Percentiles rank a stretch among this genome's conserved stretches.
phyloP scores from a whole-genome alignment of 768 basidiomycete species.

The Kondoa subrosea region DNA sequence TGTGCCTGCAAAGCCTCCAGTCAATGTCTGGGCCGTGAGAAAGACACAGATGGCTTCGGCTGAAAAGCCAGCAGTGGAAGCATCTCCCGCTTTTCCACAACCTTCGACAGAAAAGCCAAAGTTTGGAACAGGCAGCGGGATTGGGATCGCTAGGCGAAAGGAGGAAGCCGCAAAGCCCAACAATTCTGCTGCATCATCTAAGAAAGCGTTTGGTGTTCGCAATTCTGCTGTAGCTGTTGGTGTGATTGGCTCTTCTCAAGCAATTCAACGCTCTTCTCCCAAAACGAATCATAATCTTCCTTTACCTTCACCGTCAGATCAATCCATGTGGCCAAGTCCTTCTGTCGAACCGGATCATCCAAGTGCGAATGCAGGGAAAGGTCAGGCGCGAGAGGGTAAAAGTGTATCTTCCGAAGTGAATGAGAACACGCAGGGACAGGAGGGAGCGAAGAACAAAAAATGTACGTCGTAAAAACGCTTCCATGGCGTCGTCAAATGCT shows the following conservation, averaged over 20 bases:
- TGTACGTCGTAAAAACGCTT: neutral
- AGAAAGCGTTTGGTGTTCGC: neutral
- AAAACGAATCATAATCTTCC: neutral
- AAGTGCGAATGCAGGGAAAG: neutral
- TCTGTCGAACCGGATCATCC: neutral
- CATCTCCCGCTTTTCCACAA: neutral
- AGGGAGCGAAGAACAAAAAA: neutral
- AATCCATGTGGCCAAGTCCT: neutral
- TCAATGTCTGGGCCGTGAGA: slow-evolving; percentile 4
- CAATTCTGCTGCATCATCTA: too few species aligned
- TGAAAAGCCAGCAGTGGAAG: neutral
- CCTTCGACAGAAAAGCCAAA: neutral
- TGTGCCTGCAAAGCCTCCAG: neutral
- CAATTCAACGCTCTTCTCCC: neutral
- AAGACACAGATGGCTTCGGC: neutral
- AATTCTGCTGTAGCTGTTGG: neutral
- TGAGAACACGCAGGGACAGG: neutral
- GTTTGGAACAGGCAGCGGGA: neutral
- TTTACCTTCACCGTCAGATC: neutral
- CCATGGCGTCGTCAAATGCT: neutral
- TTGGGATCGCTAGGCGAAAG: neutral
- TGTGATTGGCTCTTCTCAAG: neutral
- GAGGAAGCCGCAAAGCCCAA: neutral
- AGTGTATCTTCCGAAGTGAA: neutral
- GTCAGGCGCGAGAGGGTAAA: neutral